phyloP scores from a whole-genome alignment of 2,329 filamentous ascomycete species.

The Amylocarpus encephaloides region DNA sequence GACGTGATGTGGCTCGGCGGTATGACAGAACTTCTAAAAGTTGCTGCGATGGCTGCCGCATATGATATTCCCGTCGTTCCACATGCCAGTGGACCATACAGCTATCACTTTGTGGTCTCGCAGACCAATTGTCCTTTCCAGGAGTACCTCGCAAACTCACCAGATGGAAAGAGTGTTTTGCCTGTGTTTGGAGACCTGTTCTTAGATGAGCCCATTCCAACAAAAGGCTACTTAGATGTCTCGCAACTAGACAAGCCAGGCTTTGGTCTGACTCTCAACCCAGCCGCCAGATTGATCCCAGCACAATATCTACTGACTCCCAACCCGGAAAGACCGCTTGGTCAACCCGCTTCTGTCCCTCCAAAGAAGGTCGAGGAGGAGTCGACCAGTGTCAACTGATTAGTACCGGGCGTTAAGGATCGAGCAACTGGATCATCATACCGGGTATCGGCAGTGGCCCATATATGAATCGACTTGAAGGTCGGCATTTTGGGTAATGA shows the following conservation, averaged over 20 bases:
- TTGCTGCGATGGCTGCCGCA: constrained; percentile 80
- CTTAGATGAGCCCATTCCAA: constrained; percentile 81
- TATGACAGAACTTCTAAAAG: constrained; percentile 84
- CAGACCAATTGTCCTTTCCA: constrained; percentile 93
- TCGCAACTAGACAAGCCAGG: constrained; percentile 80
- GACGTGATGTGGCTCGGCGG: constrained; percentile 98
- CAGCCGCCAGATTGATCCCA: constrained; percentile 67
- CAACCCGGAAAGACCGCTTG: constrained; percentile 44
- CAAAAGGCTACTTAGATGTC: constrained; percentile 73
- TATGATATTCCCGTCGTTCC: constrained; percentile 94
- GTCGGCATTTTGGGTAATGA: too few species aligned
- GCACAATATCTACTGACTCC: constrained; percentile 68
- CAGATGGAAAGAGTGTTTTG: constrained; percentile 81
- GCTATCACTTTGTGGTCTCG: constrained; percentile 92
- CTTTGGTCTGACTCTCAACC: constrained; percentile 84
- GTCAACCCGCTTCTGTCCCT: constrained; percentile 17
- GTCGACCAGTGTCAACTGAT: constrained; percentile 28
- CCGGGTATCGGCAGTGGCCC: neutral
- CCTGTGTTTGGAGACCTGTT: constrained; percentile 92
- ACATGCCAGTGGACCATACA: constrained; percentile 91
- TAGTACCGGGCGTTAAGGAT: constrained; percentile 22
- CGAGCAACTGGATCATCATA: constrained; percentile 16
- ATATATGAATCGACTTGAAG: neutral
- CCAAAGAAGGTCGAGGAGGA: constrained; percentile 13
- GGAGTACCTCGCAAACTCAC: constrained; percentile 89